Conservation (phyloP, 352 stramenopile genomes). For the Phytophthora cactorum region DNA sequence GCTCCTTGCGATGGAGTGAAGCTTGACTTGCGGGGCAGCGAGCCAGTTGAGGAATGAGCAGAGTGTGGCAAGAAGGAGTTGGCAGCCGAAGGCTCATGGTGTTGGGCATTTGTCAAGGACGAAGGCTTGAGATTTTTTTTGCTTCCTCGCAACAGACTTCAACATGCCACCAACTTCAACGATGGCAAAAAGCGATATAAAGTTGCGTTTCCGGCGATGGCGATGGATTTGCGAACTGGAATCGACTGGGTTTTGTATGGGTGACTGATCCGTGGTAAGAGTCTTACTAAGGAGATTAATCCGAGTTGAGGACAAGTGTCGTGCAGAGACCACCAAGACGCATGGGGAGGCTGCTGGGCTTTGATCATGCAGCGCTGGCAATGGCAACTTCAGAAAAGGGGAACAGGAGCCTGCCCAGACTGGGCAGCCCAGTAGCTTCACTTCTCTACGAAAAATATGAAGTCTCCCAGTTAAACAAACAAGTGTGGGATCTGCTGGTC, state of each 20-base stretch:
- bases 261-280: slow-evolving; percentile 18
- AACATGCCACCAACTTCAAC: slow-evolving; percentile 32
- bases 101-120: not conserved
- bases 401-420: not conserved
- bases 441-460: not conserved
- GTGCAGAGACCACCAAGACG: not conserved
- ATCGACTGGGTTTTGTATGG: slow-evolving; percentile 1
- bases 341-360: not conserved
- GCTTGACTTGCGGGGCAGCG: slow-evolving; percentile 23
- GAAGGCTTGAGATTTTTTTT: not conserved
- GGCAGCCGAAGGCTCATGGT: slow-evolving; percentile 3
- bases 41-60: slow-evolving; percentile 42
- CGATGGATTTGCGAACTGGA: not conserved
- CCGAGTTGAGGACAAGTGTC: slow-evolving; percentile 11
- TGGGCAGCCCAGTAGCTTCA: not conserved
- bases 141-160: slow-evolving; percentile 7
- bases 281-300: slow-evolving; percentile 15
- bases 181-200: slow-evolving; percentile 35
- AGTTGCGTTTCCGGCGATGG: slow-evolving; percentile 32
- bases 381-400: not conserved
- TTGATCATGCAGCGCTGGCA: too few species aligned
- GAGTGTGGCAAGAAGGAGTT: not conserved
- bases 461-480: not conserved
- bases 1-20: not conserved
- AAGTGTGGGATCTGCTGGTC: slow-evolving; percentile 8